Conservation (phyloP, 108 stramenopile species). For the Bacterosira constricta region DNA sequence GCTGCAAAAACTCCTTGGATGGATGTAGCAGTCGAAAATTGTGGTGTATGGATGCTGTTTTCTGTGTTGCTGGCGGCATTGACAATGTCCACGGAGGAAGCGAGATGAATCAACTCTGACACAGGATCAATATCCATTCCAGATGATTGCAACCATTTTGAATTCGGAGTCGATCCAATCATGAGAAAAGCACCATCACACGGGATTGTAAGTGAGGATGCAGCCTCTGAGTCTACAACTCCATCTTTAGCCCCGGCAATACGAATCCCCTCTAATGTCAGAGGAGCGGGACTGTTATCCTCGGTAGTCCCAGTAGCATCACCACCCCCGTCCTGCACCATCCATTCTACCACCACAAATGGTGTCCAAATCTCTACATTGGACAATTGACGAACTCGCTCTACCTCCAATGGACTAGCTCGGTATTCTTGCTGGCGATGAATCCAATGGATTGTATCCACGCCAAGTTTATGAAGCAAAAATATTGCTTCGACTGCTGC, state of each 20-base stretch:
- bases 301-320: too few relatives aligned
- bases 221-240: conserved; percentile 19
- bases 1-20: conserved; percentile 70
- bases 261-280: conserved; percentile 7
- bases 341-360: conserved; percentile 31
- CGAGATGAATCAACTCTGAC: conserved; percentile 8
- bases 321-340: conserved; percentile 18
- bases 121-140: conserved; percentile 5
- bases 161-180: conserved; percentile 44
- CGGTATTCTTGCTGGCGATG: conserved; percentile 34
- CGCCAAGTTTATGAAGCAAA: conserved; percentile 18
- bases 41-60: background rate
- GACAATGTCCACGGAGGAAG: background rate
- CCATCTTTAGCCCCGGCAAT: conserved; percentile 27
- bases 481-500: conserved; percentile 43
- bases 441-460: conserved; percentile 24
- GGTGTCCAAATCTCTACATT: conserved; percentile 34
- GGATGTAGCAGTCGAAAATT: conserved; percentile 45
- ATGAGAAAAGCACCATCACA: conserved; percentile 45
- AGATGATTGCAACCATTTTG: conserved; percentile 18
- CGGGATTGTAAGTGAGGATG: conserved; percentile 15
- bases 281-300: background rate
- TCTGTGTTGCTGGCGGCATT: background rate
- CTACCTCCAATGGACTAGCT: conserved; percentile 19
- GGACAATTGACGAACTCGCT: conserved; percentile 8